Base-by-base conservation (phyloP, 2,329 filamentous ascomycete genomes). In the Claviceps spartinae region DNA sequence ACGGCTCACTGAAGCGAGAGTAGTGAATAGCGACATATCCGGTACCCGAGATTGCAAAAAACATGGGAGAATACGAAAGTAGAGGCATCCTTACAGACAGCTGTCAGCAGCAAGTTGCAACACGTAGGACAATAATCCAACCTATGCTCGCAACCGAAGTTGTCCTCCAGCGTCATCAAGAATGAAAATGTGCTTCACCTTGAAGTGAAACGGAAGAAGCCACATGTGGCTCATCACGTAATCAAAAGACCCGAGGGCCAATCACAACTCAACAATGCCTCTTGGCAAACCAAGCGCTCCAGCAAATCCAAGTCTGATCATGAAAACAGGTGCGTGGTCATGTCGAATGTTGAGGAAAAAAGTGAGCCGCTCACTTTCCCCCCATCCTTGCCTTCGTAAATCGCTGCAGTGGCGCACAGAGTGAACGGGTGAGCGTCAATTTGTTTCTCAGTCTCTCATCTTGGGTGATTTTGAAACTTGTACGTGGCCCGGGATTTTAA, bases 171-270 rank as follows among this genome's bases (percentile, higher is more conserved):
- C 30, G 9, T 34, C 30, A 34, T 22, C 22, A 22, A 22, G 1
- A 22, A 22, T 22, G 22, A 34, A 34, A 34, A 34, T 34, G 30
- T 11, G 9, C 30, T 34, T 34, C 30, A 34, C 9, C 9, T 34
- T 9, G 30, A 11, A 11, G 30, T 11, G 30, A 34, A 34, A 34
- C 30, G 30, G 30, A 22, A 20, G 41, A 11, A 13, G 22, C 43
- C 43, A 45, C 43, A 45, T 18, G 22, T 37, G 38, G 48, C 24
- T 20, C 50, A 54, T 56, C 48, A 56, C 54, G 53, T 56, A 56
- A 56, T 46, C 54, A 36, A 3, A 44, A 14, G 14, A 8, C 9
- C 43, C 30, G 30, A 34, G 9, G 46, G 22, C 54, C 54, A 56
- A 54, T 54, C 50, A 56, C 38, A 38, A 37, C 40, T 8, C 48